These are phyloP conservation scores for Brasilioporus rufonigricans DNA, from an alignment of 768 basidiomycete genomes.

Conservation along the genomic window DNA sequence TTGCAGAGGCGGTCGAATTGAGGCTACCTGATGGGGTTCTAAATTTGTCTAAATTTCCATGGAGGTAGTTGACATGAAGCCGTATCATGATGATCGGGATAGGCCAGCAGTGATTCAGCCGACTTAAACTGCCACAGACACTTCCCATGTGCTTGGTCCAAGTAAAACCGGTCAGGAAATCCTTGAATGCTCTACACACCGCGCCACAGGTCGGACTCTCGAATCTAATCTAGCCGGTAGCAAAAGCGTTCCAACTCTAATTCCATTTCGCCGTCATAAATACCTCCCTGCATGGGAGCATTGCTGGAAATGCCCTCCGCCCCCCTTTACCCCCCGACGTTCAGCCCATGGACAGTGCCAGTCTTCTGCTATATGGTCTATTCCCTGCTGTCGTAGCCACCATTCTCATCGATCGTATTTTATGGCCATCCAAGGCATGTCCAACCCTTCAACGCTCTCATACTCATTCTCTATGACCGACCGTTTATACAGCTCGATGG, in stretches of 20 bases:
- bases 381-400: constrained; percentile 13
- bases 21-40: constrained; percentile 9
- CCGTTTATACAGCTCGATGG: constrained; percentile 20
- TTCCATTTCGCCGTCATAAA: constrained; percentile 32
- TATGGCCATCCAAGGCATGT: constrained; percentile 28
- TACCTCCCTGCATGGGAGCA: constrained; percentile 24
- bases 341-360: constrained; percentile 26
- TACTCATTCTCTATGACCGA: neutral
- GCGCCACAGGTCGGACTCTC: constrained; percentile 23
- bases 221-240: constrained; percentile 30
- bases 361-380: constrained; percentile 20
- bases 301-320: constrained; percentile 28
- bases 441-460: neutral
- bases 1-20: constrained; percentile 6
- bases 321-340: constrained; percentile 19
- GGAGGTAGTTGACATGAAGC: constrained; percentile 21
- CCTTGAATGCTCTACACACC: constrained; percentile 6
- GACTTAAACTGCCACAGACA: neutral
- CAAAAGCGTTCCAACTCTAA: constrained; percentile 29
- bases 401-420: constrained; percentile 17
- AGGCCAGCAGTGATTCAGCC: neutral
- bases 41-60: constrained; percentile 19
- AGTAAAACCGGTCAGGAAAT: constrained; percentile 4
- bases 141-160: neutral
- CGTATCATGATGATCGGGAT: constrained; percentile 1